Evolutionary conservation across 345 rosid species (phyloP).

Genomic region (Carallia pectinifolia): DNA sequence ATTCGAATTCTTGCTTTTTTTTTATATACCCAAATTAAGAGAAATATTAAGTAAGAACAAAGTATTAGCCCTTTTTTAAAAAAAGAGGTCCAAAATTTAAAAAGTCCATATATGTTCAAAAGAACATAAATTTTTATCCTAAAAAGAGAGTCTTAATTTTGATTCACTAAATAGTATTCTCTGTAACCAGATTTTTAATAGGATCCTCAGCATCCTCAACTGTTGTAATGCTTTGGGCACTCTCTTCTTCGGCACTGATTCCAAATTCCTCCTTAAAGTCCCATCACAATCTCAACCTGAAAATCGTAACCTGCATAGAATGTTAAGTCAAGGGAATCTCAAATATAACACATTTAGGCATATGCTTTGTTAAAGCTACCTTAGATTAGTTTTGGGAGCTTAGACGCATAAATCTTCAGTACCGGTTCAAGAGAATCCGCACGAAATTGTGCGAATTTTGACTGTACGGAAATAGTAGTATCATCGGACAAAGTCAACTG

Average conservation of each 20-base stretch:
- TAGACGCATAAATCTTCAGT: constrained; percentile 2
- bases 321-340: too few relatives aligned
- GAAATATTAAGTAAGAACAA: too few relatives aligned
- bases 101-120: too few relatives aligned
- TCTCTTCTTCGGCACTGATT: constrained; percentile 68
- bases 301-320: not conserved
- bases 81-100: too few relatives aligned
- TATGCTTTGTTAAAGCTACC: too few relatives aligned
- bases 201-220: constrained; percentile 85
- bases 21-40: too few relatives aligned
- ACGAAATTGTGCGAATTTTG: constrained; percentile 68
- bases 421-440: constrained; percentile 96
- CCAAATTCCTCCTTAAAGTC: constrained; percentile 73
- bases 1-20: too few relatives aligned
- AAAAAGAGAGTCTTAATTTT: too few relatives aligned
- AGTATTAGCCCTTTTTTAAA: too few relatives aligned
- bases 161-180: constrained; percentile 12
- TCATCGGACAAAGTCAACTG: constrained; percentile 63
- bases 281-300: constrained; percentile 93
- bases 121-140: too few relatives aligned
- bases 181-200: constrained; percentile 63
- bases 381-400: too few relatives aligned
- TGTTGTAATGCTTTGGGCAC: constrained; percentile 67
- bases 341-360: too few relatives aligned
- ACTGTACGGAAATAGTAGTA: constrained; percentile 50